Evolutionary conservation across 2,329 filamentous ascomycete genomes (phyloP), one percentile per base, ranked within the genome.

Genomic region (Hortaea sp.): DNA sequence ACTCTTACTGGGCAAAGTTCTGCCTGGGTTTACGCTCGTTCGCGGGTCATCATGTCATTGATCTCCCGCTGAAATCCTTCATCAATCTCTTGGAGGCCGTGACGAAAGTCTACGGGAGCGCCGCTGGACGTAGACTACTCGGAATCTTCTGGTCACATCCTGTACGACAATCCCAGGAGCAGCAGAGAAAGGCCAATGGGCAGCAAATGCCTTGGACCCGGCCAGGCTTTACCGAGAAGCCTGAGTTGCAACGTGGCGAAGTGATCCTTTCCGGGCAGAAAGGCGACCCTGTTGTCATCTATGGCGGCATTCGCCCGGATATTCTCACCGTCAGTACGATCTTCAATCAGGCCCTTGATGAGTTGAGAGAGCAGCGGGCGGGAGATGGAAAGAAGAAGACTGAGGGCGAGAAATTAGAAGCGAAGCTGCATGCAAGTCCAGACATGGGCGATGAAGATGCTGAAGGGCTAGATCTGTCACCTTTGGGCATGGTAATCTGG

Each of bases 31-130:
- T 52, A 7, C 44, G 37, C 37, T 30, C 10, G 29, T 29, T 29
- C 3, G 29, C 13, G 6, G 31, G 31, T 6, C 39, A 43, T 13
- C 41, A 54, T 29, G 29, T 42, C 27, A 53, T 59, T 39, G 35
- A 27, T 10, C 41, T 60, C 7, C 40, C 34, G 9, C 54, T 66
- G 0, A 56, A 59, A 3, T 61, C 71, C 5, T 79, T 80, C 66
- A 73, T 78, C 49, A 55, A 58, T 12, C 50, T 79, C 5, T 71
- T 84, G 5, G 65, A 70, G 39, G 76, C 73, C n/a, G 65, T 80
- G 6, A 70, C 76, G 2, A 68, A 72, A 29, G 64, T 65, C 0
- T 68, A 72, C 41, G 74, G 73, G 45, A 73, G 69, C 47, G 46
- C 51, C 7, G 65, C 65, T 31, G 80, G 74, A 48, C 70, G 65